Evolutionary conservation across 495 filamentous ascomycete species (phyloP).

Genomic region (Massariosphaeria phaeospora): DNA sequence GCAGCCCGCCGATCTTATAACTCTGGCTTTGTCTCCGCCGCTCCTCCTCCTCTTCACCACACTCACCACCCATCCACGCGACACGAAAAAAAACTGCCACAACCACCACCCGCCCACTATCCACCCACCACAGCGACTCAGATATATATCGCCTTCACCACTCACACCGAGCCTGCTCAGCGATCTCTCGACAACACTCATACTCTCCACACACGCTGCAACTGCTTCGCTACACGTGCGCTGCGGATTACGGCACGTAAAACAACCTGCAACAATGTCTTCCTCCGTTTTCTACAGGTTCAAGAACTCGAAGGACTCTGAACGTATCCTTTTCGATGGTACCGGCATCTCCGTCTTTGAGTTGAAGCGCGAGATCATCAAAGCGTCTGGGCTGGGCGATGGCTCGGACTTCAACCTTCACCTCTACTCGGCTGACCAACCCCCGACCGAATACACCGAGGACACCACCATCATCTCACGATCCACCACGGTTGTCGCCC

Average conservation of each 20-base stretch:
- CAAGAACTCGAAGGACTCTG: slow-evolving; percentile 96
- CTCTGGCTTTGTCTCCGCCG: neutral
- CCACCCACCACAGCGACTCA: neutral
- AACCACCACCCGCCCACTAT: neutral
- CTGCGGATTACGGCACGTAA: neutral
- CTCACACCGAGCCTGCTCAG: neutral
- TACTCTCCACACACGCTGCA: neutral
- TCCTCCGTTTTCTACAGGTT: slow-evolving; percentile 99
- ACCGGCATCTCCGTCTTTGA: slow-evolving; percentile 98
- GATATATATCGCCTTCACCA: neutral
- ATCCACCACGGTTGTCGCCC: slow-evolving; percentile 87
- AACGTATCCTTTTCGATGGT: slow-evolving; percentile 92
- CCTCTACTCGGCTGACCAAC: slow-evolving; percentile 80
- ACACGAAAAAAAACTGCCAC: neutral
- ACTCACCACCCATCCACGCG: neutral
- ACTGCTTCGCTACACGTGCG: slow-evolving; percentile 6
- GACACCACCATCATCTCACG: slow-evolving; percentile 92
- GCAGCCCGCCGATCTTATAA: too few relatives aligned
- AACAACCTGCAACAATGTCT: slow-evolving; percentile 60
- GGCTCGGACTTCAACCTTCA: slow-evolving; percentile 94
- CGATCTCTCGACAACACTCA: neutral
- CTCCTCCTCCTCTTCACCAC: slow-evolving; percentile 1
- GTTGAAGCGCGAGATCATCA: slow-evolving; percentile 96
- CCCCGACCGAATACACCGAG: slow-evolving; percentile 78
- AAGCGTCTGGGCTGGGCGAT: slow-evolving; percentile 84